These are phyloP conservation scores for Tricholoma flavovirens DNA, from an alignment of 768 basidiomycete genomes.

Conservation along the genomic window DNA sequence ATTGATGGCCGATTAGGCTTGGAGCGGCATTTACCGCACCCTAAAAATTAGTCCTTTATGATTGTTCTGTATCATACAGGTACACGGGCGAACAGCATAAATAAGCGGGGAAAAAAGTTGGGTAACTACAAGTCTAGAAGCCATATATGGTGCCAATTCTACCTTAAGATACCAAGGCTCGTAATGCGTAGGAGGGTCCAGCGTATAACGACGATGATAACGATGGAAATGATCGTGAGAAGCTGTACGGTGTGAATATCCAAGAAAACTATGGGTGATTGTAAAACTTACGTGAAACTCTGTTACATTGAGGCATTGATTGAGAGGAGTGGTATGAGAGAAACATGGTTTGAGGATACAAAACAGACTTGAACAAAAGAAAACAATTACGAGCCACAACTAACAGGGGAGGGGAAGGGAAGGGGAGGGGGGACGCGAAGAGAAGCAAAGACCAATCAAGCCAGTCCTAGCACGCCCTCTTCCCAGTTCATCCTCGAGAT, in stretches of 20 bases:
- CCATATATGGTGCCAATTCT: not conserved
- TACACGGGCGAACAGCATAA: not conserved
- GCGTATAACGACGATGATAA: not conserved
- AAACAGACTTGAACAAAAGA: not conserved
- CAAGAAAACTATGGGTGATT: not conserved
- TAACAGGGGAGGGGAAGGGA: not conserved
- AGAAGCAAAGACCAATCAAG: constrained; percentile 4
- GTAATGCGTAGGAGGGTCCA: not conserved
- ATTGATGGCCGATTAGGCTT: no score
- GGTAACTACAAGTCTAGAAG: not conserved
- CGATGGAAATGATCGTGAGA: not conserved
- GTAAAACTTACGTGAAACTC: not conserved
- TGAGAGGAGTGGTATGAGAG: not conserved
- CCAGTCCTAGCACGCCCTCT: constrained; percentile 30
- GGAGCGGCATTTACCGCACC: no score
- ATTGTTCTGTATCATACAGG: not conserved
- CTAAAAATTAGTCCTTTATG: no score
- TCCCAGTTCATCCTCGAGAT: constrained; percentile 60
- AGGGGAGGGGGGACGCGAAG: not conserved
- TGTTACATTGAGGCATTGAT: not conserved
- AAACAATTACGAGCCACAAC: not conserved
- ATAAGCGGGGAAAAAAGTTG: not conserved
- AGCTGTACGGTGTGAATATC: not conserved
- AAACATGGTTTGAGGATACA: not conserved
- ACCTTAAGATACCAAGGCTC: not conserved